These are phyloP conservation scores for Cornus kousa DNA, from an alignment of 148 eudicot species.

Conservation along the genomic window DNA sequence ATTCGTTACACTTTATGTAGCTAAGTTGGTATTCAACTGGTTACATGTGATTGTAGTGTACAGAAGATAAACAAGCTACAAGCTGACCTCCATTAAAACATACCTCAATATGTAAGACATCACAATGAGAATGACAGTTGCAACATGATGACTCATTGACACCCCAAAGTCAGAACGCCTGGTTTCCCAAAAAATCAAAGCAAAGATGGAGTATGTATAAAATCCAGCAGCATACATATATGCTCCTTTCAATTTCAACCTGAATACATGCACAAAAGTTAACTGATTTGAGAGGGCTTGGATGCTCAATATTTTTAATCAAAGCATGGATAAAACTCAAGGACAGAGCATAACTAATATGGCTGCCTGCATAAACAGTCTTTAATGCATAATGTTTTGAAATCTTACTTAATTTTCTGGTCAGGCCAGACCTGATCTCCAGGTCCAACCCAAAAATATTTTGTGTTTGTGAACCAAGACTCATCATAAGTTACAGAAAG, in stretches of 20 bases:
- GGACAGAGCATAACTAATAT: background rate
- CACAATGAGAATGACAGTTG: constrained; percentile 66
- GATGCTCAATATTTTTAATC: too few relatives aligned
- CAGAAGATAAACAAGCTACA: background rate
- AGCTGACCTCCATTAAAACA: background rate
- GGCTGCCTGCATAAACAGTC: background rate
- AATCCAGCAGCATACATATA: constrained; percentile 90
- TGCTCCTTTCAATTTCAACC: constrained; percentile 78
- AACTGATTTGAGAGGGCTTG: background rate
- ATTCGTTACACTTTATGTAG: too few relatives aligned
- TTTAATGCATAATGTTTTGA: background rate
- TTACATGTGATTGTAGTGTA: background rate
- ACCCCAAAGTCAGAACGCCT: constrained; percentile 35
- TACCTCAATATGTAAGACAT: constrained; percentile 73
- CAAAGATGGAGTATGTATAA: constrained; percentile 87
- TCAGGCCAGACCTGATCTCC: constrained; percentile 92
- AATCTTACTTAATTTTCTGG: constrained; percentile 65
- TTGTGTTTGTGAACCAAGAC: constrained; percentile 80
- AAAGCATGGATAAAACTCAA: background rate
- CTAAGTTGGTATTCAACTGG: too few relatives aligned
- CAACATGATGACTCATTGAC: constrained; percentile 93
- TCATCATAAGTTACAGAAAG: constrained; percentile 31
- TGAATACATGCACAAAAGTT: constrained; percentile 22
- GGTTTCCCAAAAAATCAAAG: constrained; percentile 91
- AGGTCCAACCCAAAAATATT: constrained; percentile 77